Percentiles rank a stretch among this genome's conserved stretches.
Evolutionary conservation across 2,329 filamentous ascomycete species (phyloP).

Genomic region (Teratosphaeria viscida): DNA sequence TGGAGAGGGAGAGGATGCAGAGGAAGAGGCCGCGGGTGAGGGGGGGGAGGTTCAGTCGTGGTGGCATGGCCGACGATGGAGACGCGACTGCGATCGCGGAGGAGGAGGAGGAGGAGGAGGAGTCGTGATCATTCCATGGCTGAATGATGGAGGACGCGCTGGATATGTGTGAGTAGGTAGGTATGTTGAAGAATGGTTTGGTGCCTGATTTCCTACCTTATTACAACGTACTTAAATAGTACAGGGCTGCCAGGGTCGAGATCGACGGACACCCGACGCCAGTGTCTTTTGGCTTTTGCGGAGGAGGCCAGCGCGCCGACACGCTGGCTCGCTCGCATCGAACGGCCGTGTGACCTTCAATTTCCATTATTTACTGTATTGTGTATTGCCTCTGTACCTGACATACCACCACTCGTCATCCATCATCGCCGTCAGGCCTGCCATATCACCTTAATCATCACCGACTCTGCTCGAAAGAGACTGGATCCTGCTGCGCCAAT

Average conservation of each 20-base stretch:
- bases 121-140: neutral
- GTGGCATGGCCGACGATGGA: slow-evolving; percentile 5
- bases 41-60: slow-evolving; percentile 79
- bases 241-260: neutral
- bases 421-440: neutral
- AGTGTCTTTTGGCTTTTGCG: neutral
- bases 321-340: neutral
- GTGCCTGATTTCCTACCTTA: neutral
- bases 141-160: neutral
- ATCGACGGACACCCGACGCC: neutral
- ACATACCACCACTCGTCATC: neutral
- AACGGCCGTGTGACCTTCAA: neutral
- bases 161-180: neutral
- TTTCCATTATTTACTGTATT: neutral
- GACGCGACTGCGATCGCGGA: neutral
- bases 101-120: too few relatives aligned
- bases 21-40: slow-evolving; percentile 76
- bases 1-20: slow-evolving; percentile 62
- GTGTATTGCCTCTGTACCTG: neutral
- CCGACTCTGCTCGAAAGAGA: neutral
- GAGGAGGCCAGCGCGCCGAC: neutral
- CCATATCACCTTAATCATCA: neutral
- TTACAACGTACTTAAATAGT: neutral
- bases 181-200: neutral
- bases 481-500: neutral